Base-by-base conservation (phyloP, 176 grass and related monocot genomes). In the Aechmea fasciata region DNA sequence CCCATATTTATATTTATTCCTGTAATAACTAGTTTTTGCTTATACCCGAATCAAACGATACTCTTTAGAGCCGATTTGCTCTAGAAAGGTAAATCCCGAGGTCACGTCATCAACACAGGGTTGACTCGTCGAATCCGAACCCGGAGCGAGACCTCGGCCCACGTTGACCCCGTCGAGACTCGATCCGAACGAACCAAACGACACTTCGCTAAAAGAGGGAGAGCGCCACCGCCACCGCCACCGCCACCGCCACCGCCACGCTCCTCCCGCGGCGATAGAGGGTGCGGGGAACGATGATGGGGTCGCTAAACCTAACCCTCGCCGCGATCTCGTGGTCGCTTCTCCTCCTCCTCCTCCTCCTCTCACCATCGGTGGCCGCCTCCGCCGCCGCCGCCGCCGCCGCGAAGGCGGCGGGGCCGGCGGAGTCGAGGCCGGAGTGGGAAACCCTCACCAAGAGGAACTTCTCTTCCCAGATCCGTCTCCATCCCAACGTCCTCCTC, bases 391-490 rank as follows among this genome's bases (percentile, higher is more conserved):
- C 14, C 24, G 59, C 19, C 51, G 49, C 25, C 23, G 22, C 66
- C n/a, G 20, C 13, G 29, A 29, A 18, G 51, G 57, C 49, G 13
- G 66, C 69, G 33, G 72, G 65, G 73, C 23, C 23, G 47, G 63
- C 65, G 25, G 51, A 17, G 4, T 25, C 51, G 29, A 59, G 18
- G 11, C 11, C 68, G 28, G 79, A 84, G 47, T 96, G 93, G 93
- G 79, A 85, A 65, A 76, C 85, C 69, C 68, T 96, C 48, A 87
- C 68, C 49, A 75, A 76, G 81, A 52, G 69, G 33, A 83, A 90
- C 69, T 96, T 92, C 88, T 96, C 92, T 48, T 96, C 88, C 47
- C 81, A 92, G 88, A 96, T 90, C 71, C 93, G 81, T 29, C 73
- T 83, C 49, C 83, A 92, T 67, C 63, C 86, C 52, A 70, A 87